Evolutionary conservation across 257 asterid genomes (phyloP), one percentile per base, ranked within the genome.

Genomic region (Scutellaria barbata): DNA sequence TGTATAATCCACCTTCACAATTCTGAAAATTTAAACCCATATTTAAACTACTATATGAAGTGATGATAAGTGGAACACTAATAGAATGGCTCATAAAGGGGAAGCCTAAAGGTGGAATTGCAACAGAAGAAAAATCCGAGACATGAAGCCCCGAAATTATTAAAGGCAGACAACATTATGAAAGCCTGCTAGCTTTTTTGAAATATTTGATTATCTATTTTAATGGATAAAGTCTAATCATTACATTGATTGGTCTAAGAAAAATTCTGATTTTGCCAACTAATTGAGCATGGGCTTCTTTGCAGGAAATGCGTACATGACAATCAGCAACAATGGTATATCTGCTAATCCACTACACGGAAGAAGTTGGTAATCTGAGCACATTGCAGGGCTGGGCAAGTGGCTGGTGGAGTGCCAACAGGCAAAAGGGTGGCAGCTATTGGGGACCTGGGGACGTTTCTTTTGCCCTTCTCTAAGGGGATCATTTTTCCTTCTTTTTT

Each of bases 291-390:
- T 22, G 40, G 8, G 18, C 20, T 12, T 71, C 11, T 41, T 55
- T 35, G 25, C 12, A 33, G 25, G 63, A 16, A 12, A 47, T 39
- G 30, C 18, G 42, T n/a, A 12, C 11, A 20, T 50, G 35, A 55
- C 57, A 48, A 48, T 77, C 57, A 63, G 47, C 51, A 56, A 22
- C 59, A 63, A 63, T 17, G 17, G 39, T 10, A 43, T 65, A 42
- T 63, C 53, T 13, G 17, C 68, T 20, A 17, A 64, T 41, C 70
- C 55, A 40, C 56, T 37, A 11, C 35, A 10, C 8, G 35, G 20
- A 65, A 55, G 55, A 22, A 37, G 68, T 20, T 50, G 45, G 13
- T 17, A 1, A 11, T 37, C 8, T 47, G 25, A 2, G 53, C 46
- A 12, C 60, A 35, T 10, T 39, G 48, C 33, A 8, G n/a, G 11